phyloP scores from a whole-genome alignment of 768 basidiomycete species.

The Naematelia aurantialba region DNA sequence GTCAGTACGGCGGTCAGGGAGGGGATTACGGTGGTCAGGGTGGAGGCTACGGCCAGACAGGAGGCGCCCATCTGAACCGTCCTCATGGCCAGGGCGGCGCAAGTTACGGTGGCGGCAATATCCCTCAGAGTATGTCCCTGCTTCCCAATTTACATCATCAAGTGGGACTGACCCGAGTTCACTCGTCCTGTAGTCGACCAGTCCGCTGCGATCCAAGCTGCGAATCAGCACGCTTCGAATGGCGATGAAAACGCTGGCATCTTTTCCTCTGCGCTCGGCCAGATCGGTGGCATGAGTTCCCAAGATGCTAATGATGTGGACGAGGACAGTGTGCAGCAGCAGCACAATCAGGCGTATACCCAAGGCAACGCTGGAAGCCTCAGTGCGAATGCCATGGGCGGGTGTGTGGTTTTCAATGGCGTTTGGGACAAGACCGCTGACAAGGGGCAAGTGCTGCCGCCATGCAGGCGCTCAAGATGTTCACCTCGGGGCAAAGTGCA shows the following conservation, averaged over 20 bases:
- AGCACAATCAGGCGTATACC: slow-evolving; percentile 64
- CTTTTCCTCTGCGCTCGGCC: slow-evolving; percentile 54
- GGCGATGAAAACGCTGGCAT: slow-evolving; percentile 57
- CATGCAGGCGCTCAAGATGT: slow-evolving; percentile 62
- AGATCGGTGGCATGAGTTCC: slow-evolving; percentile 52
- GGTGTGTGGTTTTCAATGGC: slow-evolving; percentile 23
- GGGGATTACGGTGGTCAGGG: slow-evolving; percentile 14
- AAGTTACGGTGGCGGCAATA: slow-evolving; percentile 19
- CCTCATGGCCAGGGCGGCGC: slow-evolving; percentile 36
- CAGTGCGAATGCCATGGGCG: slow-evolving; percentile 62
- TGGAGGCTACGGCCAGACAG: slow-evolving; percentile 14
- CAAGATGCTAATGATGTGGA: slow-evolving; percentile 63
- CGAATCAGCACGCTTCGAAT: slow-evolving; percentile 57
- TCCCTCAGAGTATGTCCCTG: slow-evolving; percentile 25
- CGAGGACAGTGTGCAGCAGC: slow-evolving; percentile 61
- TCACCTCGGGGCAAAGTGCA: slow-evolving; percentile 57
- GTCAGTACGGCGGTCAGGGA: slow-evolving; percentile 11
- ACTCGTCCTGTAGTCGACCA: slow-evolving; percentile 57
- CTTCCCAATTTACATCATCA: not conserved
- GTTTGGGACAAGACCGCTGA: no score
- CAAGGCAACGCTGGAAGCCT: slow-evolving; percentile 56
- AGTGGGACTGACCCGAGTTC: slow-evolving; percentile 1
- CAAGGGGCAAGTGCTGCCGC: slow-evolving; percentile 82
- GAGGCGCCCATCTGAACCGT: slow-evolving; percentile 34
- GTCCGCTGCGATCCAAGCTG: slow-evolving; percentile 60